Evolutionary conservation across 176 grass and related monocot genomes (phyloP), one percentile per base, ranked within the genome.

Genomic region (Miscanthus lutarioriparius): DNA sequence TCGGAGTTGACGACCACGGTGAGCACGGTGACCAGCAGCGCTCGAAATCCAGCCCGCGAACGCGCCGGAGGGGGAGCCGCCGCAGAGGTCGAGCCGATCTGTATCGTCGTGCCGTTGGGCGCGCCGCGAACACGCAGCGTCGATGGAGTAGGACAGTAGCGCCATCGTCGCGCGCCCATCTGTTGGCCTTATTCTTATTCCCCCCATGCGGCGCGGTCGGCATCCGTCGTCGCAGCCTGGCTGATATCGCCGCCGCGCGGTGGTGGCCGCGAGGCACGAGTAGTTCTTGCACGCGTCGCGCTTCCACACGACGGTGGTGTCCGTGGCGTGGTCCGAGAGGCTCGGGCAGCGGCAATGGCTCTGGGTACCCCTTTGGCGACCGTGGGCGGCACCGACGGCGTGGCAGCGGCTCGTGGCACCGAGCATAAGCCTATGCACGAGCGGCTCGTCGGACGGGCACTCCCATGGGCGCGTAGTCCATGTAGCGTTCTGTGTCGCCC

Each of bases 251-350:
- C 13, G 14, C 25, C 59, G 37, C 79, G 72, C n/a, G 48, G 48
- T 0, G 53, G 54, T 0, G 54, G 54, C 0, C 30, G 45, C 90
- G 67, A 95, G 80, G 72, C 93, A 95, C 1, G 86, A 70, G 80
- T 87, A 92, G 76, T 91, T 95, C 93, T 95, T 92, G 80, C 90
- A 95, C 0, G 82, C 64, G 90, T 89, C 2, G 88, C 79, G 6
- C n/a, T 92, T 88, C 90, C 88, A 95, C 2, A 84, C 39, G 83
- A 91, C 70, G 81, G 66, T 83, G 38, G 72, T 89, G 85, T 92
- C 86, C 6, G 77, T 4, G 93, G 88, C 39, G 43, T 83, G 8
- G 67, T 6, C 86, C 91, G n/a, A 93, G 9, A 92, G 93, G 82
- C 91, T 91, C 39, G 8, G 88, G 91, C 12, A 92, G 72, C 3